These are phyloP conservation scores for Phytophthora capsici DNA, from an alignment of 352 stramenopile genomes.

Conservation along the genomic window DNA sequence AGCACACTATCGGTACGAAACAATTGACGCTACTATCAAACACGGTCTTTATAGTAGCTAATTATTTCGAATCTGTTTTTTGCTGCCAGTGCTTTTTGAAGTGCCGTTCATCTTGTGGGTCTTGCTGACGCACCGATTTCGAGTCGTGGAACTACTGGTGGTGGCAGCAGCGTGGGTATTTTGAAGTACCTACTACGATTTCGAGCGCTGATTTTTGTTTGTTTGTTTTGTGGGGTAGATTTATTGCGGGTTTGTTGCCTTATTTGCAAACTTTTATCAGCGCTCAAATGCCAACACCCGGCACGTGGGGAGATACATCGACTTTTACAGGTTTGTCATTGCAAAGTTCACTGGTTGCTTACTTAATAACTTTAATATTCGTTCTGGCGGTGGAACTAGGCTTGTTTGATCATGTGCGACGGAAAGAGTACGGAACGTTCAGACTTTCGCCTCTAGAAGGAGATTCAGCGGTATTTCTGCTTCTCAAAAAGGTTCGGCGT, in stretches of 20 bases:
- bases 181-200: background rate
- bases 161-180: constrained; percentile 36
- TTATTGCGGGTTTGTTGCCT: constrained; percentile 38
- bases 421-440: constrained; percentile 93
- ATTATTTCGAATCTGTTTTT: background rate
- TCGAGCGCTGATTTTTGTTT: background rate
- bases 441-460: constrained; percentile 78
- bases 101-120: constrained; percentile 80
- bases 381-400: constrained; percentile 14
- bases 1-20: constrained; percentile 86
- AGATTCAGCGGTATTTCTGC: constrained; percentile 40
- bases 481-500: background rate
- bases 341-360: constrained; percentile 7
- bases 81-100: constrained; percentile 81
- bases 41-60: too few species aligned
- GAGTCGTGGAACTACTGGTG: constrained; percentile 20
- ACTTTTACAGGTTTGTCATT: constrained; percentile 64
- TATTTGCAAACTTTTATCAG: constrained; percentile 44
- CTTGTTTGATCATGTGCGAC: constrained; percentile 68
- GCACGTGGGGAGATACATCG: constrained; percentile 92
- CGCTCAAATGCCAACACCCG: constrained; percentile 42
- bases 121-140: constrained; percentile 31
- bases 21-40: background rate
- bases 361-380: background rate
- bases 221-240: constrained; percentile 20